Percentiles rank a stretch among this genome's conserved stretches.
phyloP scores from a whole-genome alignment of 768 basidiomycete genomes.

The Boletus pseudo-olivaceus region DNA sequence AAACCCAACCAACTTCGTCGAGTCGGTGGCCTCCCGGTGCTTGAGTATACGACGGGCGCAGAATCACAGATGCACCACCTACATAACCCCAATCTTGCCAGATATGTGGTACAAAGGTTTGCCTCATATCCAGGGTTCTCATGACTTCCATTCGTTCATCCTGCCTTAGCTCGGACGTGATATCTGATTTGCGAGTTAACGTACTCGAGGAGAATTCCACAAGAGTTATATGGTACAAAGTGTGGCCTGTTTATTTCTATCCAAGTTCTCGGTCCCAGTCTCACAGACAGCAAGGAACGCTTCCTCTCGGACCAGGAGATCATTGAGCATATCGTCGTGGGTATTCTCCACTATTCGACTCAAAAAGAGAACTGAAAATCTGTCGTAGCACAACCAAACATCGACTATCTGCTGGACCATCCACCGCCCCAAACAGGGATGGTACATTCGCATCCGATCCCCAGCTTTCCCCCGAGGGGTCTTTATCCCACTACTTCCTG shows the following conservation, averaged over 20 bases:
- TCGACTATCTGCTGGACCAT: conserved; percentile 69
- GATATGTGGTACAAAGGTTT: conserved; percentile 33
- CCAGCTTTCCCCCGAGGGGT: conserved; percentile 64
- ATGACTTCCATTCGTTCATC: background rate
- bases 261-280: background rate
- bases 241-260: conserved; percentile 26
- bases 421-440: conserved; percentile 76
- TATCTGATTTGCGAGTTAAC: conserved; percentile 65
- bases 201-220: conserved; percentile 55
- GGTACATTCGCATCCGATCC: conserved; percentile 77
- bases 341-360: conserved; percentile 22
- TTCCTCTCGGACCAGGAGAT: conserved; percentile 73
- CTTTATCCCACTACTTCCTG: conserved; percentile 53
- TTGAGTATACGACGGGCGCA: background rate
- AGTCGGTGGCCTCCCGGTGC: background rate
- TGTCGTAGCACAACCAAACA: conserved; percentile 59
- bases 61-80: conserved; percentile 17
- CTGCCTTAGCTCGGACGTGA: conserved; percentile 63
- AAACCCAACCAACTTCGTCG: conserved; percentile 11
- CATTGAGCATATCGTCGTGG: conserved; percentile 67
- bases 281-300: conserved; percentile 53
- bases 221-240: conserved; percentile 73
- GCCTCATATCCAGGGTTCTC: background rate
- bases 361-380: background rate
- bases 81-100: conserved; percentile 27